Evolutionary conservation across 148 eudicot species (phyloP), one percentile per base, ranked within the genome.

Genomic region (Amaranthus palmeri): DNA sequence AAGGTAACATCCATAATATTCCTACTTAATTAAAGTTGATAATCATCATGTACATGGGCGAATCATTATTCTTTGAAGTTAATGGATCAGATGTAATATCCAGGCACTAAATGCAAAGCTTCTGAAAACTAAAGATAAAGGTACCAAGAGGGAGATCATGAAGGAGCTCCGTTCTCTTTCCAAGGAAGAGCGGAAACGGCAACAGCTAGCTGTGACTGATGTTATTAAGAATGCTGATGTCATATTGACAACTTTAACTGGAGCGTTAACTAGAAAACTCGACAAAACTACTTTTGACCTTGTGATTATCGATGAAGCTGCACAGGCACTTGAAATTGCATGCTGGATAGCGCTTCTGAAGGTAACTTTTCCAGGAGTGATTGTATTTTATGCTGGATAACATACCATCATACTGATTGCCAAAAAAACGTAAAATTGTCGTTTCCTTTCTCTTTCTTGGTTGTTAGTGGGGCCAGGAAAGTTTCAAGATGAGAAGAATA

Each of bases 251-350:
- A 93, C 98, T 13, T 84, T 93, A 80, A 93, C 96, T 66, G 98
- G 98, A 72, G 95, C 91, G 60, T 83, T 88, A 74, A 41, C 98
- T 53, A 79, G 65, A 61, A 93, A 86, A 75, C 80, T 93, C 79
- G 92, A 93, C 58, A 75, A 81, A 54, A 82, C 74, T 74, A 83
- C 92, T 10, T 93, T 89, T 80, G 98, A 91, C 78, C 72, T 93
- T 73, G 97, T 93, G 69, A 86, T 93, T 45, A 93, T 93, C 72
- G 98, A 93, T 78, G 98, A 93, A 88, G 98, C 98, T 83, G 98
- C 98, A 61, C 98, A 93, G 76, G 98, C 98, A 53, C 92, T 93
- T 72, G 98, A 93, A 81, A 78, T 93, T 76, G 95, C 97, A 62
- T 93, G 97, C 83, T 93, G 98, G 98, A 93, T 93, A 74, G 98